Evolutionary conservation across 768 basidiomycete species (phyloP).

Genomic region (Cystobasidiopsis lactophilus): DNA sequence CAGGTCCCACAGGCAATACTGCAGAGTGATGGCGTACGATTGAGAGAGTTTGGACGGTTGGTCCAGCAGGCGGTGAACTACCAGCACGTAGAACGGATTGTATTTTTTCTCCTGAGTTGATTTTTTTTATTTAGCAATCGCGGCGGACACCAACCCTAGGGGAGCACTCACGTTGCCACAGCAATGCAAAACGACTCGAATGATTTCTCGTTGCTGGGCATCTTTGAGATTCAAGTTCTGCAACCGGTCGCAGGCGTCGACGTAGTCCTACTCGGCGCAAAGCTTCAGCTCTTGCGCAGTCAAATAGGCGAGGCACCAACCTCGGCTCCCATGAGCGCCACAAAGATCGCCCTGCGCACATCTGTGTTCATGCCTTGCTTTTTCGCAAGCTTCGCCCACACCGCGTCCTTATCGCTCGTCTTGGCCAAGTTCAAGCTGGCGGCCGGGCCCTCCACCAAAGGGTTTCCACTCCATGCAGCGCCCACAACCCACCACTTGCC

Average conservation of each 20-base stretch:
- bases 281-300: not conserved
- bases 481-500: slow-evolving; percentile 99
- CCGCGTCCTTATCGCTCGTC: slow-evolving; percentile 20
- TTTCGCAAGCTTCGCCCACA: slow-evolving; percentile 54
- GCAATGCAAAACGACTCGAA: slow-evolving; percentile 81
- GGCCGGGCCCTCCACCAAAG: slow-evolving; percentile 42
- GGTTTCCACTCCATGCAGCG: slow-evolving; percentile 84
- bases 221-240: slow-evolving; percentile 62
- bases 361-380: slow-evolving; percentile 99
- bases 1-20: slow-evolving; percentile 93
- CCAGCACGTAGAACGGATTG: slow-evolving; percentile 86
- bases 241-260: slow-evolving; percentile 85
- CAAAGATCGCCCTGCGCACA: slow-evolving; percentile 69
- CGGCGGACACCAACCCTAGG: not conserved
- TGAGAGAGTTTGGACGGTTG: slow-evolving; percentile 36
- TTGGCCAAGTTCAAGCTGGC: slow-evolving; percentile 13
- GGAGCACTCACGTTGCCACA: slow-evolving; percentile 53
- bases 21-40: slow-evolving; percentile 71
- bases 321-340: slow-evolving; percentile 85
- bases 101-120: slow-evolving; percentile 56
- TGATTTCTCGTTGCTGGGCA: slow-evolving; percentile 77
- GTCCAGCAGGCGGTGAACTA: slow-evolving; percentile 46
- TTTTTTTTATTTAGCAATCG: not conserved
- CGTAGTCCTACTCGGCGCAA: slow-evolving; percentile 49
- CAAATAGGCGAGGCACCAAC: slow-evolving; percentile 29